A percentile compares a stretch with the other conserved stretches of the same genome.
phyloP scores from a whole-genome alignment of 2,329 filamentous ascomycete species.

The Chalaropsis thielavioides region DNA sequence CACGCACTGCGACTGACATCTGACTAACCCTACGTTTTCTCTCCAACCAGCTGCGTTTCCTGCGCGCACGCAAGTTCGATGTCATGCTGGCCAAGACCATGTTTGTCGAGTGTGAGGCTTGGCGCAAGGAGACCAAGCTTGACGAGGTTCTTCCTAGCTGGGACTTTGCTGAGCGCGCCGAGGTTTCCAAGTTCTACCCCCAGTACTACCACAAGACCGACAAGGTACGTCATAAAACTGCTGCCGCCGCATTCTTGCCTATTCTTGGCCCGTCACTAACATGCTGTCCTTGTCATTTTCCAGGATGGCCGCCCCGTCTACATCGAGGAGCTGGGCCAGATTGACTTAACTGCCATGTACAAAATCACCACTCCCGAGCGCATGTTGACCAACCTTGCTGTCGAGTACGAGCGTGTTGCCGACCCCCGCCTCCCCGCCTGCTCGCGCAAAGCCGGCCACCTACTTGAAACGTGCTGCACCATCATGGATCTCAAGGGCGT shows the following conservation, averaged over 20 bases:
- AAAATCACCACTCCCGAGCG: conserved; percentile 85
- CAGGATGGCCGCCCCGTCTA: conserved; percentile 94
- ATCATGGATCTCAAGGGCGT: conserved; percentile 98
- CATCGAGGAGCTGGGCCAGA: conserved; percentile 89
- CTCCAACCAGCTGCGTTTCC: conserved; percentile 56
- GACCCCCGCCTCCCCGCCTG: conserved; percentile 90
- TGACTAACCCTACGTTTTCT: neutral
- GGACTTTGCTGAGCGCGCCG: conserved; percentile 70
- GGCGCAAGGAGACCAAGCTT: conserved; percentile 75
- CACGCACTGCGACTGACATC: neutral
- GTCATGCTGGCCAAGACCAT: conserved; percentile 72
- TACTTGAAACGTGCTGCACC: conserved; percentile 95
- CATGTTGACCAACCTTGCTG: conserved; percentile 91
- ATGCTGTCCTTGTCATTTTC: neutral
- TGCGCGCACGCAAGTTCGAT: conserved; percentile 91
- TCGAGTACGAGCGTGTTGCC: conserved; percentile 92
- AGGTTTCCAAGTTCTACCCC: conserved; percentile 84
- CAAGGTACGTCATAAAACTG: conserved; percentile 38
- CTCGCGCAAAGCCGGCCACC: conserved; percentile 75
- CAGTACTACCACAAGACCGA: conserved; percentile 99
- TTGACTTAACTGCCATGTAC: conserved; percentile 78
- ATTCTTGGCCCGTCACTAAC: neutral
- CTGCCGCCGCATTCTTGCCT: neutral
- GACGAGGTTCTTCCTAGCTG: conserved; percentile 69
- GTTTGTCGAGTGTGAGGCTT: conserved; percentile 83